Evolutionary conservation across 73 alveolate genomes (phyloP).

Genomic region (Tetrahymena malaccensis): DNA sequence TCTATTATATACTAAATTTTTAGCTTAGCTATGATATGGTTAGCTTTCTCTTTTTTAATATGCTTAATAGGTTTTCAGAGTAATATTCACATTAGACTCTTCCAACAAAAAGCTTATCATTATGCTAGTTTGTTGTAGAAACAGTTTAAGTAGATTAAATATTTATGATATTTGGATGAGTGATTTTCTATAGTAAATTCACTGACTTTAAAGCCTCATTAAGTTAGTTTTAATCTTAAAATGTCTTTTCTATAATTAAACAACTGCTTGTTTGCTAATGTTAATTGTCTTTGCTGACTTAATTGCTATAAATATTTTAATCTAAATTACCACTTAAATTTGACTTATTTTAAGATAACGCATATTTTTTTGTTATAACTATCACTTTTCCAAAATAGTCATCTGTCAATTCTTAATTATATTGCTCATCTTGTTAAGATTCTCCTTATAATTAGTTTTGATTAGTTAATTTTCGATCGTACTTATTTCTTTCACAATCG

Average conservation of each 20-base stretch:
- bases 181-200: background rate
- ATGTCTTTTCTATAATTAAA: background rate
- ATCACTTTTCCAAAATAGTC: background rate
- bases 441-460: background rate
- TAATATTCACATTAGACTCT: background rate
- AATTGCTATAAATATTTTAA: background rate
- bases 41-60: background rate
- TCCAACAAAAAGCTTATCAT: background rate
- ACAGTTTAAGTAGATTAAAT: background rate
- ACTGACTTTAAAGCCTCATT: background rate
- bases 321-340: background rate
- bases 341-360: background rate
- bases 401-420: background rate
- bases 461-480: background rate
- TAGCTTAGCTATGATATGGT: background rate
- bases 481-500: background rate
- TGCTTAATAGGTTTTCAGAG: background rate
- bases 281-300: background rate
- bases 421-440: background rate
- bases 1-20: background rate
- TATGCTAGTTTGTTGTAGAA: background rate
- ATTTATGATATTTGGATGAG: background rate
- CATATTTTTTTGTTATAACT: background rate
- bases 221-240: background rate
- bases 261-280: background rate